phyloP scores from a whole-genome alignment of 2,329 filamentous ascomycete species.

The Cercospora zeae-maydis region DNA sequence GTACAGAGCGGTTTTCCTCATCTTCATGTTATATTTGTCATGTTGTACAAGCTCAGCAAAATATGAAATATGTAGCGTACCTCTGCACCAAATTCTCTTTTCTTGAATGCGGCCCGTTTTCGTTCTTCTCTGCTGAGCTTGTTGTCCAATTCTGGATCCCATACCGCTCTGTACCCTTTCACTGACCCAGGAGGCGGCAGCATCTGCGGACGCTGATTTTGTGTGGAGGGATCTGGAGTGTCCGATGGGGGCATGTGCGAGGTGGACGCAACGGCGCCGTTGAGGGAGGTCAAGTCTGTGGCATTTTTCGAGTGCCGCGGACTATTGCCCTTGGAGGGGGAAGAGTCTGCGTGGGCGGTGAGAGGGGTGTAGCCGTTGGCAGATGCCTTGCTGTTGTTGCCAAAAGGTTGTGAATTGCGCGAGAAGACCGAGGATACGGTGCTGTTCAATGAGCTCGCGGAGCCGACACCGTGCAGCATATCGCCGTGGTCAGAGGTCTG shows the following conservation, averaged over 20 bases:
- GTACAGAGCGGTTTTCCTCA: constrained; percentile 38
- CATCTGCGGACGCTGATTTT: constrained; percentile 44
- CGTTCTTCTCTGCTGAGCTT: constrained; percentile 56
- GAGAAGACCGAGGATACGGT: constrained; percentile 70
- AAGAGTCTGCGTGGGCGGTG: constrained; percentile 61
- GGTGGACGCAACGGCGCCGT: constrained; percentile 23
- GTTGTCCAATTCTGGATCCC: constrained; percentile 62
- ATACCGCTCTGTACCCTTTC: constrained; percentile 58
- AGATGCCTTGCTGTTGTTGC: constrained; percentile 54
- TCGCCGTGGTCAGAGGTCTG: constrained; percentile 52
- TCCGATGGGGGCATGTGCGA: constrained; percentile 27
- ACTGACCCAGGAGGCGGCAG: constrained; percentile 50
- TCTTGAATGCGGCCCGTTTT: constrained; percentile 39
- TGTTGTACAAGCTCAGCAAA: constrained; percentile 39
- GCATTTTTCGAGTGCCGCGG: constrained; percentile 39
- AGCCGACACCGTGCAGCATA: constrained; percentile 66
- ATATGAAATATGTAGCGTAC: constrained; percentile 41
- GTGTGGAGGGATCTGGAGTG: constrained; percentile 35
- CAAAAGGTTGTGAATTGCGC: constrained; percentile 49
- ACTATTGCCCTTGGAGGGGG: constrained; percentile 57
- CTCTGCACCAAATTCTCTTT: constrained; percentile 40
- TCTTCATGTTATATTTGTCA: constrained; percentile 35
- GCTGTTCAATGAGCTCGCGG: constrained; percentile 68
- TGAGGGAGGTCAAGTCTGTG: constrained; percentile 29
- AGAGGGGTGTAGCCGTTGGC: constrained; percentile 60